Evolutionary conservation across 2,329 filamentous ascomycete genomes (phyloP), one percentile per base, ranked within the genome.

Genomic region (Cercospora brassicicola): DNA sequence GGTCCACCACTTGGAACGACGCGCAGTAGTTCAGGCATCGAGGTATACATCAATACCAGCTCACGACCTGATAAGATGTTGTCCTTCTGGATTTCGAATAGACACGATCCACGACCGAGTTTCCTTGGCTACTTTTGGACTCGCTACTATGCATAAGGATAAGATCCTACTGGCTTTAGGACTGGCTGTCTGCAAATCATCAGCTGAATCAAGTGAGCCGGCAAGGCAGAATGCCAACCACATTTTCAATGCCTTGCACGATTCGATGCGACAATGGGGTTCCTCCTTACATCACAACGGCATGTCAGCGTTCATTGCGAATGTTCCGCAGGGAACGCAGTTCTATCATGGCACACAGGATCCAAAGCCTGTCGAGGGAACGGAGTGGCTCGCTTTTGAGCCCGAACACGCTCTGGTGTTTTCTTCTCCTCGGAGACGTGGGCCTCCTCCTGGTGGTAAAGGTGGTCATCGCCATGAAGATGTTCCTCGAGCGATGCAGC

Each of bases 321-420:
- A 84, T 0, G 84, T 93, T 0, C 90, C 90, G 0, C 81, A 82
- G 18, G 89, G 88, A 2, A 90, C 88, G 0, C 80, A 89, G 39
- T 78, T 93, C 9, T 91, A 92, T 73, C 91, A 93, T 75, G 91
- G 91, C 11, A 84, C 83, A 0, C 72, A 71, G 8, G 76, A 74
- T 0, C 72, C 80, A 0, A 77, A 84, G 1, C 80, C 83, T 0
- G 83, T 91, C 0, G 77, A 79, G 2, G 84, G 83, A 0, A 85
- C 83, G 2, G 88, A 93, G 73, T 93, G 91, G 90, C 81, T 93
- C 1, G 91, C 91, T 0, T 93, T 93, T 74, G 91, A 93, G 76
- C 85, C 90, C 3, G 90, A 93, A 73, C 91, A 93, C 78, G 89
- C 90, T 0, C 82, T 90, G 71, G 76, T 82, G 2, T 93, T 93